phyloP scores from a whole-genome alignment of 1,284 basidiomycete species.

The Microbotryum saponariae region DNA sequence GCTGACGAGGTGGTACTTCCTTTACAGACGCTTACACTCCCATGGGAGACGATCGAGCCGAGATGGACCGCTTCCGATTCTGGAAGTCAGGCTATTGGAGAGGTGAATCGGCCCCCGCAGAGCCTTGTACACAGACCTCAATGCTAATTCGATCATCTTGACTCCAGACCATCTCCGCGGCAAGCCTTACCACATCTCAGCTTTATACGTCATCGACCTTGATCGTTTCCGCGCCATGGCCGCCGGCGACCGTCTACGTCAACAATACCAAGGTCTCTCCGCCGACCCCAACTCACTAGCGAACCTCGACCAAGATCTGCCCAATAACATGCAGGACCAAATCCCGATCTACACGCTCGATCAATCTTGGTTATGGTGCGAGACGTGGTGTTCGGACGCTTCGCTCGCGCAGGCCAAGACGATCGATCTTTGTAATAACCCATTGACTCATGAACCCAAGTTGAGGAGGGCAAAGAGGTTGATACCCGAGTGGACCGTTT shows the following conservation, averaged over 20 bases:
- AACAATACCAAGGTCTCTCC: slow-evolving; percentile 73
- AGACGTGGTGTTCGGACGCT: slow-evolving; percentile 66
- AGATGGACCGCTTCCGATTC: slow-evolving; percentile 96
- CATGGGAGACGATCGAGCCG: slow-evolving; percentile 89
- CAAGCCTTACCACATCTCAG: slow-evolving; percentile 83
- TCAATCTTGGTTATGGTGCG: slow-evolving; percentile 84
- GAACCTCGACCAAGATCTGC: slow-evolving; percentile 95
- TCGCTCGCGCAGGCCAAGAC: slow-evolving; percentile 71
- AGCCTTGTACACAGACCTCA: neutral
- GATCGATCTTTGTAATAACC: slow-evolving; percentile 88
- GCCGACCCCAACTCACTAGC: slow-evolving; percentile 87
- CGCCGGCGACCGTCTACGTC: slow-evolving; percentile 74
- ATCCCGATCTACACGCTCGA: slow-evolving; percentile 65
- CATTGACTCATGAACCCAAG: slow-evolving; percentile 69
- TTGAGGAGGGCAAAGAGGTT: slow-evolving; percentile 73
- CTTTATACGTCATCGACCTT: slow-evolving; percentile 93
- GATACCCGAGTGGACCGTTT: slow-evolving; percentile 95
- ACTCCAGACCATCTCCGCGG: slow-evolving; percentile 62
- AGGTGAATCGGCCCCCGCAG: slow-evolving; percentile 21
- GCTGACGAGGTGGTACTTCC: neutral
- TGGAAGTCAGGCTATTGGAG: slow-evolving; percentile 71
- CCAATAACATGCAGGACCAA: slow-evolving; percentile 55
- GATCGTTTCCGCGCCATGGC: slow-evolving; percentile 73
- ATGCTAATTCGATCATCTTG: slow-evolving; percentile 38
- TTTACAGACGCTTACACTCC: slow-evolving; percentile 66